Conservation (phyloP, 768 basidiomycete genomes). For the Suillus occidentalis region DNA sequence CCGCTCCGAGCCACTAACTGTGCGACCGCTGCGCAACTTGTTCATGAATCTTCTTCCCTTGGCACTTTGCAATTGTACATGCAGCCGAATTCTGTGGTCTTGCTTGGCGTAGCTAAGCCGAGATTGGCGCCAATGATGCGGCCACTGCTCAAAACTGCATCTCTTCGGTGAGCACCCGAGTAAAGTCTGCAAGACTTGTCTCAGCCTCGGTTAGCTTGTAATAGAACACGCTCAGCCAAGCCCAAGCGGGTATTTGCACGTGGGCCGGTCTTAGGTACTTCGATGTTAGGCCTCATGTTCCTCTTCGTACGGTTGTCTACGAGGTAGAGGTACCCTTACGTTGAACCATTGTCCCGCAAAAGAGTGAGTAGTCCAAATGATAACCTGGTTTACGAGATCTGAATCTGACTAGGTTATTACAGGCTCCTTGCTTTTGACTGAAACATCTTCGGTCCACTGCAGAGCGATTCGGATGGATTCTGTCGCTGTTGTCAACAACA, state of each 20-base stretch:
- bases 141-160: neutral
- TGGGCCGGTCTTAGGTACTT: neutral
- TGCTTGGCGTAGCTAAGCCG: neutral
- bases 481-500: neutral
- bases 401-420: neutral
- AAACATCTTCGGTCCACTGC: neutral
- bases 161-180: slow-evolving; percentile 2
- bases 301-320: neutral
- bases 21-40: neutral
- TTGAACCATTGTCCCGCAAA: neutral
- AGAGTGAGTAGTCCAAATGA: neutral
- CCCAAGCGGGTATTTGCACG: neutral
- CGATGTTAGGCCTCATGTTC: neutral
- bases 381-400: neutral
- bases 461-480: slow-evolving; percentile 1
- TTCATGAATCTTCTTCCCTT: neutral
- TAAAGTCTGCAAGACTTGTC: neutral
- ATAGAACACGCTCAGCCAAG: slow-evolving; percentile 2
- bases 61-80: neutral
- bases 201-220: neutral
- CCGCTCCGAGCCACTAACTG: too few relatives aligned
- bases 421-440: neutral
- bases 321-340: neutral
- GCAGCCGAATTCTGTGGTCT: neutral
- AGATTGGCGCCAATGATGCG: neutral